These are phyloP conservation scores for Calonectria naviculata DNA, from an alignment of 2,329 filamentous ascomycete genomes.

Conservation along the genomic window DNA sequence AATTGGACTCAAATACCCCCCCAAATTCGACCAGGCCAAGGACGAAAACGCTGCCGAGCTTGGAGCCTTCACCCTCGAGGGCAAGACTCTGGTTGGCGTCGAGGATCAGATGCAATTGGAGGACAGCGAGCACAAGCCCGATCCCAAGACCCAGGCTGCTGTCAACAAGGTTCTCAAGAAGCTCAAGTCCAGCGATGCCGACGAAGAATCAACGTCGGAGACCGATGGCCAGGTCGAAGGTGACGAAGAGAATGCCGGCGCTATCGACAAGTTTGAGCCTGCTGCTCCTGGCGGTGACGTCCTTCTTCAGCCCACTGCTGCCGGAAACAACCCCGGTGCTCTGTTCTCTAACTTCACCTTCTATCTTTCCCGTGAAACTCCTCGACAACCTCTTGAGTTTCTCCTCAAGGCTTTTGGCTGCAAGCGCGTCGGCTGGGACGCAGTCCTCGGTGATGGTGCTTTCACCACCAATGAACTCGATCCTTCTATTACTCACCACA, in stretches of 20 bases:
- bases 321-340: constrained; percentile 74
- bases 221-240: constrained; percentile 55
- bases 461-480: constrained; percentile 93
- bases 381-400: constrained; percentile 90
- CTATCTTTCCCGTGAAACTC: constrained; percentile 93
- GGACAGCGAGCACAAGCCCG: constrained; percentile 59
- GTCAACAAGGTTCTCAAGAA: constrained; percentile 77
- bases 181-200: constrained; percentile 67
- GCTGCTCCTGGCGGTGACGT: constrained; percentile 86
- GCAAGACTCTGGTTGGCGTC: constrained; percentile 68
- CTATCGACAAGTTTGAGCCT: constrained; percentile 92
- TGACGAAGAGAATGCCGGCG: constrained; percentile 64
- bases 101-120: constrained; percentile 66
- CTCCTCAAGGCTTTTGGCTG: constrained; percentile 94
- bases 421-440: constrained; percentile 95
- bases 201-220: constrained; percentile 54
- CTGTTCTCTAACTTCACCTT: constrained; percentile 92
- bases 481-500: constrained; percentile 92
- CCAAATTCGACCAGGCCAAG: constrained; percentile 88
- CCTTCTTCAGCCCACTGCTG: constrained; percentile 79
- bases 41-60: constrained; percentile 93
- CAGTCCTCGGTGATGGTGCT: constrained; percentile 88
- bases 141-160: constrained; percentile 72
- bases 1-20: constrained; percentile 92
- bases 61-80: constrained; percentile 90